Conservation (phyloP, 2,329 filamentous ascomycete genomes). For the Camptophora hylomeconis region DNA sequence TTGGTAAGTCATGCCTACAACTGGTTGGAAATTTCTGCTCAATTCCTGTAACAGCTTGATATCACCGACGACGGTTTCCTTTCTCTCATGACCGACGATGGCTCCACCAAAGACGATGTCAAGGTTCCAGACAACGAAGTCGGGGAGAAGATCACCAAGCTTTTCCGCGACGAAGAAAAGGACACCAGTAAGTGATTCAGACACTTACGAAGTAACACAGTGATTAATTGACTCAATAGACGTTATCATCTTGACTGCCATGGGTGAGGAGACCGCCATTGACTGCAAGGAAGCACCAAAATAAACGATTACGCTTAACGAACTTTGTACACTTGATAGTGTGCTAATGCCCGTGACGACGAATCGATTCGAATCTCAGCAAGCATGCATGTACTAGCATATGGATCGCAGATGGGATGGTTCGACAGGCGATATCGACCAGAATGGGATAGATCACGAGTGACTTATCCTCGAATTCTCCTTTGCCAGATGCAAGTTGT, state of each 20-base stretch:
- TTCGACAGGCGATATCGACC: no score
- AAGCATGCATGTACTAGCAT: no score
- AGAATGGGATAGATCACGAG: no score
- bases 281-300: slow-evolving; percentile 84
- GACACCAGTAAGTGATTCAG: slow-evolving; percentile 82
- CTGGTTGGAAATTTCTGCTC: not conserved
- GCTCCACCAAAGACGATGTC: slow-evolving; percentile 87
- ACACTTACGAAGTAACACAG: slow-evolving; percentile 3
- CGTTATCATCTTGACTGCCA: slow-evolving; percentile 84
- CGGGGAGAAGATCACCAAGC: slow-evolving; percentile 71
- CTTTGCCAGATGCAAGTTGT: no score
- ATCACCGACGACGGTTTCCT: slow-evolving; percentile 91
- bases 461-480: no score
- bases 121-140: slow-evolving; percentile 81
- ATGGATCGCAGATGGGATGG: no score
- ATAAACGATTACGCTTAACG: no score
- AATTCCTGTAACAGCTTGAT: slow-evolving; percentile 52
- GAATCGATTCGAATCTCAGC: no score
- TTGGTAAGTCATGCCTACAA: slow-evolving; percentile 54
- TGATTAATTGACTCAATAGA: slow-evolving; percentile 38
- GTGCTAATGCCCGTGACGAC: no score
- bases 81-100: slow-evolving; percentile 79
- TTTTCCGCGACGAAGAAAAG: slow-evolving; percentile 75
- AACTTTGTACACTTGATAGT: no score
- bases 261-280: slow-evolving; percentile 87